Conservation (phyloP, 106 monocot species). For the Vanilla planifolia region DNA sequence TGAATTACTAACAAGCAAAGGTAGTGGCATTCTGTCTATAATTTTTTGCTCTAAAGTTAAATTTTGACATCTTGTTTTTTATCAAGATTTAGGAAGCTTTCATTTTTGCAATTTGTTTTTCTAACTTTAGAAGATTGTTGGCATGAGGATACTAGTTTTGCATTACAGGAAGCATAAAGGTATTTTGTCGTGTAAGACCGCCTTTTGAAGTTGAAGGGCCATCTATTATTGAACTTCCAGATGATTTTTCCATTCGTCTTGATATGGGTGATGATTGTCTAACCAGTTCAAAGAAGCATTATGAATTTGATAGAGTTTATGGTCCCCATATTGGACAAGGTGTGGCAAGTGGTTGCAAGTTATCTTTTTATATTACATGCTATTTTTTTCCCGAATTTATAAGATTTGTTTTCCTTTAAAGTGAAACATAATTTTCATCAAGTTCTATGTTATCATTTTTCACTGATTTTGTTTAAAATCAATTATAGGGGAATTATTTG, state of each 20-base stretch:
- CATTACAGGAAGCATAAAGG: slow-evolving; percentile 81
- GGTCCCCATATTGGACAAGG: slow-evolving; percentile 98
- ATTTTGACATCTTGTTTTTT: not conserved
- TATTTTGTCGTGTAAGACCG: slow-evolving; percentile 88
- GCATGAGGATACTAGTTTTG: not conserved
- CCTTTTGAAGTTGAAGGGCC: slow-evolving; percentile 89
- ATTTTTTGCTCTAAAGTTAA: not conserved
- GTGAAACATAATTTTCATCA: not conserved
- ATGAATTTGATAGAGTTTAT: slow-evolving; percentile 96
- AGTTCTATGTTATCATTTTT: not conserved
- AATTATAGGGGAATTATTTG: slow-evolving; percentile 76
- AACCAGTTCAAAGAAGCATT: slow-evolving; percentile 79
- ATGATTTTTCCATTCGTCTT: slow-evolving; percentile 79
- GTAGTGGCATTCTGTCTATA: slow-evolving; percentile 18
- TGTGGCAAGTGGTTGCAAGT: slow-evolving; percentile 15
- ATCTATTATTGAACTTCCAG: slow-evolving; percentile 86
- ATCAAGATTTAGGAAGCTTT: not conserved
- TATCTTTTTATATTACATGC: not conserved
- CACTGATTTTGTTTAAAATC: slow-evolving; percentile 1
- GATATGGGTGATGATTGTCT: slow-evolving; percentile 78
- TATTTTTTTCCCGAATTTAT: not conserved
- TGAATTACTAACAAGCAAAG: slow-evolving; percentile 80
- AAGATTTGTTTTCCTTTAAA: not conserved
- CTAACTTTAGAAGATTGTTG: not conserved
- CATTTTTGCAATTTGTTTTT: not conserved